Percentiles rank a stretch among this genome's conserved stretches.
phyloP scores from a whole-genome alignment of 1,139 yeast genomes.

The Kodamaea arcana region DNA sequence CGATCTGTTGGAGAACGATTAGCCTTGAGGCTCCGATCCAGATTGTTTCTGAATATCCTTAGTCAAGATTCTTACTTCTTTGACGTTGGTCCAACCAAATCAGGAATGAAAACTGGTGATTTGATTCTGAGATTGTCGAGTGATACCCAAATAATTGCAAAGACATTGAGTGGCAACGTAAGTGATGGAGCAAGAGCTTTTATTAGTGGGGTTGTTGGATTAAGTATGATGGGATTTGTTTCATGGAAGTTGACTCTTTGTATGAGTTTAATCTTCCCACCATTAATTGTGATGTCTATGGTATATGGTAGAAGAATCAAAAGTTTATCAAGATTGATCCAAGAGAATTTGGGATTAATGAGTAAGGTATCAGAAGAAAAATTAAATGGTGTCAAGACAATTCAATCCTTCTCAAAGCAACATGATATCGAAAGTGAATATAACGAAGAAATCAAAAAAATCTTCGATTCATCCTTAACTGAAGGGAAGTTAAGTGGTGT shows the following conservation, averaged over 20 bases:
- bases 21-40: slow-evolving; percentile 76
- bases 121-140: slow-evolving; percentile 81
- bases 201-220: slow-evolving; percentile 75
- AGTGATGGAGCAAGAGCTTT: slow-evolving; percentile 86
- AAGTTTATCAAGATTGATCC: slow-evolving; percentile 68
- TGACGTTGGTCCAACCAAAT: slow-evolving; percentile 60
- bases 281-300: slow-evolving; percentile 69
- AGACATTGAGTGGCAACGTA: slow-evolving; percentile 82
- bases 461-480: slow-evolving; percentile 67
- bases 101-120: slow-evolving; percentile 79
- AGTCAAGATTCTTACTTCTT: slow-evolving; percentile 90
- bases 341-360: slow-evolving; percentile 80
- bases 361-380: slow-evolving; percentile 93
- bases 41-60: slow-evolving; percentile 70
- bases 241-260: slow-evolving; percentile 74
- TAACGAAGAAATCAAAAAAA: slow-evolving; percentile 67
- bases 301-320: slow-evolving; percentile 79
- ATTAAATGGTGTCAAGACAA: slow-evolving; percentile 77
- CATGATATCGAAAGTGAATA: slow-evolving; percentile 43
- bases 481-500: slow-evolving; percentile 80
- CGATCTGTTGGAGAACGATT: slow-evolving; percentile 80
- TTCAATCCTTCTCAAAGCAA: slow-evolving; percentile 88
- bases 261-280: slow-evolving; percentile 77
- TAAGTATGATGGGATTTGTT: slow-evolving; percentile 85
- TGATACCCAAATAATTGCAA: slow-evolving; percentile 86